Evolutionary conservation across 2,329 filamentous ascomycete genomes (phyloP), one percentile per base, ranked within the genome.

Genomic region (Penicillium glabrum): DNA sequence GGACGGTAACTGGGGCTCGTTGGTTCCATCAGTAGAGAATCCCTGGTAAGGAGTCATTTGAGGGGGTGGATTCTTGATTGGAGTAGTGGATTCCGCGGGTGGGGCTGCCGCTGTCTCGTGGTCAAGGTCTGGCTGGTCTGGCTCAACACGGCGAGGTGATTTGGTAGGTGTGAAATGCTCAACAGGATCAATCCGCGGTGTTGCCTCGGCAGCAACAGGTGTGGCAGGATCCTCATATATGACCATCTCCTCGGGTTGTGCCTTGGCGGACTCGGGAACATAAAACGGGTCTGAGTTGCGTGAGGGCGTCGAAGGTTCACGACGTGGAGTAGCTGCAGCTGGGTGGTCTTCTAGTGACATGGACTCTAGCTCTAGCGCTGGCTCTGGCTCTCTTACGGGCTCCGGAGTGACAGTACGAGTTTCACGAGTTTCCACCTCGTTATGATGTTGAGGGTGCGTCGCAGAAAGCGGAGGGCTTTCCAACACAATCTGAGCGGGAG

Each of bases 211-310:
- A 9, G 57, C 54, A 35, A 61, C 59, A 21, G 65, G 63, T 3
- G 61, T 65, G 26, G 57, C 57, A 27, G 63, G 64, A 39, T 69
- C 67, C 48, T 69, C 67, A 45, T 67, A 68, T 31, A 69, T 69
- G 14, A 65, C 50, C 57, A 69, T 61, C 31, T 65, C 46, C 8
- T 65, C 62, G 1, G 59, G 52, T 24, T 67, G 61, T 8, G 43
- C 3, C 43, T 62, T 65, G 21, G 52, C 39, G 24, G 47, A 44
- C 39, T 62, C 58, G 16, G 64, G 41, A 3, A 51, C 56, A 21
- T 48, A 43, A 14, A 49, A 41, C 39, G 49, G n/a, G 26, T 49
- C 31, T 10, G 54, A 24, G 47, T 58, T 53, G 57, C 49, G 59
- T 26, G 39, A 26, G 41, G 60, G 55, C 19, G 55, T 54, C 9